phyloP scores from a whole-genome alignment of 768 basidiomycete species.

The Suillus decipiens region DNA sequence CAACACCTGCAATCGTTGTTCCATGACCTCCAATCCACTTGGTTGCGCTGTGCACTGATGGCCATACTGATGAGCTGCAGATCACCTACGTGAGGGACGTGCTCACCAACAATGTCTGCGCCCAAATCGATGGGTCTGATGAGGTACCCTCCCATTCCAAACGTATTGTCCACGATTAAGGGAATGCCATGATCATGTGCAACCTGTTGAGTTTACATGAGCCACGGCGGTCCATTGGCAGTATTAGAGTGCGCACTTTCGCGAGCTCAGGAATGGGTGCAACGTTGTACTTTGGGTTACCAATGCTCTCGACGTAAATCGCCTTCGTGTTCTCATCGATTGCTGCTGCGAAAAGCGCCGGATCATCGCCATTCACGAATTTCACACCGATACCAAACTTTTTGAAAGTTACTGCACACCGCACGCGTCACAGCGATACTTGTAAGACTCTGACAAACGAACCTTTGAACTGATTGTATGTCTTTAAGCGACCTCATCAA shows the following conservation, averaged over 20 bases:
- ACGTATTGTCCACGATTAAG: slow-evolving; percentile 65
- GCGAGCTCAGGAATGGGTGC: slow-evolving; percentile 56
- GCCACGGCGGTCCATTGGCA: not conserved
- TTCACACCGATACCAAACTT: slow-evolving; percentile 55
- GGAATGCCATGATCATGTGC: slow-evolving; percentile 63
- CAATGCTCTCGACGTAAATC: slow-evolving; percentile 59
- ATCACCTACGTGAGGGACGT: not conserved
- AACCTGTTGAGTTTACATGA: slow-evolving; percentile 35
- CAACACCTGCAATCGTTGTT: slow-evolving; percentile 67
- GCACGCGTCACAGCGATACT: not conserved
- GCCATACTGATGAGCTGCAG: not conserved
- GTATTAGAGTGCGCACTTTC: slow-evolving; percentile 34
- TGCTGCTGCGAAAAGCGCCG: slow-evolving; percentile 47
- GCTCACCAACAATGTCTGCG: slow-evolving; percentile 52
- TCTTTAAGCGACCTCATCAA: slow-evolving; percentile 32
- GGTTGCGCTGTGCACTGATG: slow-evolving; percentile 54
- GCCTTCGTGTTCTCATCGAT: slow-evolving; percentile 65
- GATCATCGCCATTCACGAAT: slow-evolving; percentile 50
- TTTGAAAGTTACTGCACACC: slow-evolving; percentile 48
- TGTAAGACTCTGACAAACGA: not conserved
- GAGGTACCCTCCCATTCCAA: slow-evolving; percentile 62
- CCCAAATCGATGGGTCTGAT: slow-evolving; percentile 56
- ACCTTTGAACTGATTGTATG: slow-evolving; percentile 68
- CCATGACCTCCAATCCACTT: slow-evolving; percentile 73
- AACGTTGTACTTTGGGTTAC: slow-evolving; percentile 62